Conservation (phyloP, 2,329 filamentous ascomycete species). For the Pyrenophora seminiperda region DNA sequence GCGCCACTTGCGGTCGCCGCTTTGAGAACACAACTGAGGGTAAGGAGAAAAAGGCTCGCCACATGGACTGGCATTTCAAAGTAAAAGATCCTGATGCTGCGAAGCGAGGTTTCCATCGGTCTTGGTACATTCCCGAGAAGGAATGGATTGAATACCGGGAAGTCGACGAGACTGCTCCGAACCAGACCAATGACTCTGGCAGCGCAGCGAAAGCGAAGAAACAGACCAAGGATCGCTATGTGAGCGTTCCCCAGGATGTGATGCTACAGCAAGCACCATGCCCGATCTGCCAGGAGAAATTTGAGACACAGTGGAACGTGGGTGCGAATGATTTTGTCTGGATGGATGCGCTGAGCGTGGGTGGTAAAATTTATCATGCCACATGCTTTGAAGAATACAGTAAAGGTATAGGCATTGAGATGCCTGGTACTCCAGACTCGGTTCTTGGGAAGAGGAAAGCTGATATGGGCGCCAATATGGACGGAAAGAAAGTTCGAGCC, state of each 20-base stretch:
- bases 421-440: slow-evolving; percentile 44
- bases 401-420: slow-evolving; percentile 38
- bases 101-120: slow-evolving; percentile 85
- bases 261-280: slow-evolving; percentile 77
- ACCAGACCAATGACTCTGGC: slow-evolving; percentile 36
- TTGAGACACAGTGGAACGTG: slow-evolving; percentile 89
- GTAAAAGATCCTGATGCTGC: slow-evolving; percentile 88
- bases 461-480: slow-evolving; percentile 29
- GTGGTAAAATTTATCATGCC: slow-evolving; percentile 82
- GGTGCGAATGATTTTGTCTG: slow-evolving; percentile 97
- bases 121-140: slow-evolving; percentile 93
- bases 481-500: slow-evolving; percentile 42
- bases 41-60: slow-evolving; percentile 81
- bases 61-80: slow-evolving; percentile 98
- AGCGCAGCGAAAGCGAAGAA: slow-evolving; percentile 52
- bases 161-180: slow-evolving; percentile 66
- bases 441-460: slow-evolving; percentile 47
- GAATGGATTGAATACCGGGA: slow-evolving; percentile 92
- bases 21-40: slow-evolving; percentile 80
- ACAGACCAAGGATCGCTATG: slow-evolving; percentile 69
- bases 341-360: slow-evolving; percentile 82
- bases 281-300: slow-evolving; percentile 93
- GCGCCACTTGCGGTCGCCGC: slow-evolving; percentile 86
- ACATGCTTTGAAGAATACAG: slow-evolving; percentile 78
- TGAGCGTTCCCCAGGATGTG: slow-evolving; percentile 81